Evolutionary conservation across 306 rosid species (phyloP).

Genomic region (Echinosophora koreensis): DNA sequence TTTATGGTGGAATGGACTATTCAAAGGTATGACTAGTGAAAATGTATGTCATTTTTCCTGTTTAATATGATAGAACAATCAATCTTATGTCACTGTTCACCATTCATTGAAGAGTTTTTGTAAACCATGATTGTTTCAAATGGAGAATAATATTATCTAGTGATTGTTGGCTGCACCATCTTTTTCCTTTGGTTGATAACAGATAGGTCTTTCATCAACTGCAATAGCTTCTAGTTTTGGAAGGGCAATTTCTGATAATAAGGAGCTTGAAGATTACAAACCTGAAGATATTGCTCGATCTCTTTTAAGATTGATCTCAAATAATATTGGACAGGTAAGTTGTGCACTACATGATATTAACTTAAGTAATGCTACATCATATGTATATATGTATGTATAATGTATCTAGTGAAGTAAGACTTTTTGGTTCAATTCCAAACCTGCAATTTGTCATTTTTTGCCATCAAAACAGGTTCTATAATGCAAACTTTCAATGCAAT

Average conservation of each 20-base stretch:
- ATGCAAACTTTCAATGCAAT: conserved; percentile 1
- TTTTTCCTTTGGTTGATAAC: conserved; percentile 47
- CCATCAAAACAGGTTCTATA: neutral
- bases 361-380: neutral
- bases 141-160: conserved; percentile 22
- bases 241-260: conserved; percentile 82
- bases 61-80: conserved; percentile 30
- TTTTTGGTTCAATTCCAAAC: conserved; percentile 1
- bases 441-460: neutral
- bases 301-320: conserved; percentile 92
- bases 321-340: conserved; percentile 94
- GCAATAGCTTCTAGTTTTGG: conserved; percentile 98
- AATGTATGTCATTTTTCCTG: conserved; percentile 30
- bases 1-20: conserved; percentile 91
- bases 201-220: conserved; percentile 89
- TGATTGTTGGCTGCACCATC: conserved; percentile 36
- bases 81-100: conserved; percentile 3
- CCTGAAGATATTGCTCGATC: conserved; percentile 95
- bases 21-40: conserved; percentile 67
- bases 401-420: conserved; percentile 28
- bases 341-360: conserved; percentile 16
- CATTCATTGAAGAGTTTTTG: conserved; percentile 8
- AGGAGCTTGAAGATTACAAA: conserved; percentile 77
- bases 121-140: conserved; percentile 28
- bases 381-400: neutral